Conservation (phyloP, 2,329 filamentous ascomycete species). For the Pseudocercospora crystallina region DNA sequence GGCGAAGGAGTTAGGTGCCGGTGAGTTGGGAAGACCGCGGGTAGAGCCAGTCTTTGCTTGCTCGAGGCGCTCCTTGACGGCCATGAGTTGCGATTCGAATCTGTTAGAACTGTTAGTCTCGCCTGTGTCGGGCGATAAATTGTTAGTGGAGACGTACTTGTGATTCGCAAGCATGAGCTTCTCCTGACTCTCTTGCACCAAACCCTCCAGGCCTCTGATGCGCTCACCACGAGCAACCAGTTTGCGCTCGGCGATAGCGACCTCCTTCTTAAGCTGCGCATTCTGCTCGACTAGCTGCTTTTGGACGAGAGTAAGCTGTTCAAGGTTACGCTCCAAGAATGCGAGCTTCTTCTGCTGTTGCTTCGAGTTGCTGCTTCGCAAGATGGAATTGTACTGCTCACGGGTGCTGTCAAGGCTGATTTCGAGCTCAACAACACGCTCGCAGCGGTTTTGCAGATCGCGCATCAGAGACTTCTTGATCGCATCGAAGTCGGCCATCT, state of each 20-base stretch:
- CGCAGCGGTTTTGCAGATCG: conserved; percentile 95
- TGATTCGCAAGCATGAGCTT: conserved; percentile 97
- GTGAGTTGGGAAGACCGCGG: conserved; percentile 69
- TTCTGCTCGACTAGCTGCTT: conserved; percentile 98
- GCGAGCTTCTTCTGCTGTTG: conserved; percentile 99
- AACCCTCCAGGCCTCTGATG: conserved; percentile 86
- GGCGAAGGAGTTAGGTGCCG: conserved; percentile 44
- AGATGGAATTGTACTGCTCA: conserved; percentile 98
- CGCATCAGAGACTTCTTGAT: conserved; percentile 99
- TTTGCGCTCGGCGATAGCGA: conserved; percentile 96
- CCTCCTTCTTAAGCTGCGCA: conserved; percentile 95
- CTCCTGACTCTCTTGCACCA: conserved; percentile 96
- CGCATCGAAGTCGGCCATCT: conserved; percentile 96
- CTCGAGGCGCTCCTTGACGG: conserved; percentile 96
- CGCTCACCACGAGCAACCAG: conserved; percentile 94
- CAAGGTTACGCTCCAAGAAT: conserved; percentile 95
- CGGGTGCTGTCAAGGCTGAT: conserved; percentile 96
- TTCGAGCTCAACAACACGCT: conserved; percentile 93
- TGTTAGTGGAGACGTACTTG: conserved; percentile 63
- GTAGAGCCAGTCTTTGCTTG: conserved; percentile 90
- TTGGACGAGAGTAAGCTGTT: conserved; percentile 96
- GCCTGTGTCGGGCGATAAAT: not conserved
- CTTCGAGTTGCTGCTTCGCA: conserved; percentile 94
- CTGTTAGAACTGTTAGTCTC: conserved; percentile 49
- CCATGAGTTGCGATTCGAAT: conserved; percentile 94